Evolutionary conservation across 2,329 filamentous ascomycete genomes (phyloP), one percentile per base, ranked within the genome.

Genomic region (Annulohypoxylon truncatum): DNA sequence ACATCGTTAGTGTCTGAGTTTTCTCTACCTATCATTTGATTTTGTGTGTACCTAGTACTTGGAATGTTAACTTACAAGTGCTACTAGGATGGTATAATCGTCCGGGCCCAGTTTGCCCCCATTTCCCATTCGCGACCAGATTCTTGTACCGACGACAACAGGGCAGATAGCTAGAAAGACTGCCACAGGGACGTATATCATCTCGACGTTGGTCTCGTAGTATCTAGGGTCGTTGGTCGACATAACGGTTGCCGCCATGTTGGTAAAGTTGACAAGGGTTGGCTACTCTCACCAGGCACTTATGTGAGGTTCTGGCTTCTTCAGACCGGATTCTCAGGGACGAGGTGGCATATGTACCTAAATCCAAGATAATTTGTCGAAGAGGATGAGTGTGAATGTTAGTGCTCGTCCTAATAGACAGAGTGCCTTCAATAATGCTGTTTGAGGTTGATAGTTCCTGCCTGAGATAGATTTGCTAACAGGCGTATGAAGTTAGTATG

Each of bases 31-130:
- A n/a, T n/a, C n/a, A n/a, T n/a, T n/a, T n/a, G 26, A 10, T 48
- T 3, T 20, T 24, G 15, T n/a, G 18, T 22, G 26, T 13, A 1
- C 24, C 24, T 18, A 20, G 18, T 18, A 24, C 9, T 13, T 35
- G 1, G 13, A 3, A 18, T 18, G 3, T 52, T n/a, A 15, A 62
- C 68, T 67, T 67, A 75, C 70, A 31, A 75, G 63, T 3, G 72
- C 56, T 15, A 66, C 64, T 3, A 75, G 15, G n/a, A 76, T 73
- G n/a, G 72, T 74, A 47, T 71, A 76, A 44, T 77, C 75, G 51
- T 77, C 75, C 0, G 68, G 40, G 10, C 75, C 73, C 6, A 75
- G 58, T 8, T 66, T 67, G 31, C 70, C 72, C 1, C 72, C 69
- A 13, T 68, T 69, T 15, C 68, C 67, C 20, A 67, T 63, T 18